Base-by-base conservation (phyloP, 2,329 filamentous ascomycete genomes). In the Venturia effusa region DNA sequence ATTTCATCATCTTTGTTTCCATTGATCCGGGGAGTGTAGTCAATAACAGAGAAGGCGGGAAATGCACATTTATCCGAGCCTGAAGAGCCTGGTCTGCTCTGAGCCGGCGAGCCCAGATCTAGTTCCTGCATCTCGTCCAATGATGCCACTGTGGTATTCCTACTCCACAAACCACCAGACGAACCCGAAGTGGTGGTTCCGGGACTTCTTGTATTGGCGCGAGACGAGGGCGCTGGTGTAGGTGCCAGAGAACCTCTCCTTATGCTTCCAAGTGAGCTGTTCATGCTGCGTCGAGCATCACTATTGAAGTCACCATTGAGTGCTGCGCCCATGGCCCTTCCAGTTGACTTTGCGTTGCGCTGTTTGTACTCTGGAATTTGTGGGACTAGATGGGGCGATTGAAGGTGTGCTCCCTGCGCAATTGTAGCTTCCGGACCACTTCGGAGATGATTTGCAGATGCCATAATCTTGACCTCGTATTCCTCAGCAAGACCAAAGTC, bases 381-480 rank as follows among this genome's bases (percentile, higher is more conserved):
- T 13, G 68, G 63, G 11, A 68, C 57, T 10, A 71, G 65, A 4
- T 70, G 69, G 3, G 74, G 74, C 0, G 74, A 75, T 34, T 70
- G 68, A 13, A 70, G 55, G 40, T 71, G 70, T 64, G 66, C 68
- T 7, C 69, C 68, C 54, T 69, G 72, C 8, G 51, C 51, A 30
- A 57, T 57, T 13, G 74, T 70, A 6, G 78, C 77, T 65, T 80
- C 76, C 8, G 73, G 73, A 1, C 79, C 79, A 1, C 81, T 77
- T 6, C 85, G 82, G 2, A 93, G 76, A 70, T 94, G 89, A 39
- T 92, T 89, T 0, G 85, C 87, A 63, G 84, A 90, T 37, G 88
- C 88, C n/a, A 88, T 82, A 17, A 92, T 74, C 67, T 85, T 86
- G 68, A 93, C 83, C 65, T 92, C 88, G 71, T 91, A 93, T 63